Base-by-base conservation (phyloP, 164 flowering plant species). In the Macadamia integrifolia region DNA sequence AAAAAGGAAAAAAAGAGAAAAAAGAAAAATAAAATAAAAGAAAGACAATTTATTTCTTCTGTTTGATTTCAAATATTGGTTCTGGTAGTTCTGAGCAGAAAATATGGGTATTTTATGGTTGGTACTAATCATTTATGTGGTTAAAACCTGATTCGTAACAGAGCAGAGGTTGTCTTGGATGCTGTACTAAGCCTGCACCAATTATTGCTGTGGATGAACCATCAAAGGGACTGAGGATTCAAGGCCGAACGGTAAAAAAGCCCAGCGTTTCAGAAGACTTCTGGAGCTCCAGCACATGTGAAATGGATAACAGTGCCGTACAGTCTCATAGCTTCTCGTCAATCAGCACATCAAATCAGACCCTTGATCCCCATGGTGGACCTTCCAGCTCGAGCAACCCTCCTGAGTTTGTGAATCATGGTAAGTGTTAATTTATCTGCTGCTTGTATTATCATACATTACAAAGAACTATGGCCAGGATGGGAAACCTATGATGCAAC, bases 81-180 rank as follows among this genome's bases (percentile, higher is more conserved):
- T 13, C 40, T 58, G 18, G 44, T 61, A 35, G 18, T 35, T 72
- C 31, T 66, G 59, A 49, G 40, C 40, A 9, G 29, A 11, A 23
- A 43, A 9, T 10, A 23, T 60, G 9, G 57, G 48, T 53, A 66
- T 52, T 60, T 46, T 59, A 40, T 66, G 63, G 69, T 50, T 66
- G 67, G 62, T 69, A 42, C 80, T 76, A 69, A 72, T 78, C 73
- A 60, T 64, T 65, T 71, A 58, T 70, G 52, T 73, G 75, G 75
- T 80, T 81, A 67, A 46, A 80, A 81, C 85, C 66, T 76, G 76
- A 67, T 71, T 81, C 82, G 79, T 70, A 84, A 88, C 96, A 86
- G 93, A 74, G 81, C 97, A 91, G 92, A 72, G 83, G 88, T 80
- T 91, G 97, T 78, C 75, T 91, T 83, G 97, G 97, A 74, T 83